Conservation (phyloP, 75 land plant genomes). For the Gnetum montanum region DNA sequence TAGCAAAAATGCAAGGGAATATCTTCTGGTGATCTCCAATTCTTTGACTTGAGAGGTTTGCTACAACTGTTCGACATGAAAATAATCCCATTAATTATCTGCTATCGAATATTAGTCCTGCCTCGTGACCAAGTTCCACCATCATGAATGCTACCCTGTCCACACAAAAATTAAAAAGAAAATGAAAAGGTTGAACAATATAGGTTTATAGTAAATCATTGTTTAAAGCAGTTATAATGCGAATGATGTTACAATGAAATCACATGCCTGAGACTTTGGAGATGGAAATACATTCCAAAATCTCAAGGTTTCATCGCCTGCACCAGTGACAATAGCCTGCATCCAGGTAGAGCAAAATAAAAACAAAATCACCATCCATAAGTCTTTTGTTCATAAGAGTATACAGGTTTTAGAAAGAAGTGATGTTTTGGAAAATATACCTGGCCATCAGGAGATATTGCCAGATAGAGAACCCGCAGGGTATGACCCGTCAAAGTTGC, state of each 20-base stretch:
- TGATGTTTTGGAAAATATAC: constrained; percentile 22
- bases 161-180: not conserved
- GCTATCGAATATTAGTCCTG: constrained; percentile 52
- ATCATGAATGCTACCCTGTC: constrained; percentile 44
- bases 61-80: no score
- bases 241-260: not conserved
- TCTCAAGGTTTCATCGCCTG: constrained; percentile 91
- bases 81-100: no score
- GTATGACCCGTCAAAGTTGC: constrained; percentile 95
- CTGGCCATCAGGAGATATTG: constrained; percentile 97
- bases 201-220: not conserved
- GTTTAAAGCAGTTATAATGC: not conserved
- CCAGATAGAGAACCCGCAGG: constrained; percentile 81
- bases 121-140: constrained; percentile 67
- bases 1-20: no score
- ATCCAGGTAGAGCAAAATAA: not conserved
- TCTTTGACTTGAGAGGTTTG: no score
- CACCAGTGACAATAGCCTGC: constrained; percentile 95
- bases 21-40: no score
- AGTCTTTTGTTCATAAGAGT: not conserved
- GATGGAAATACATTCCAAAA: constrained; percentile 98
- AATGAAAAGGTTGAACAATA: no score
- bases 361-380: not conserved
- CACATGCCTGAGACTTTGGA: constrained; percentile 48
- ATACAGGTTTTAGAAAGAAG: not conserved